A percentile compares a stretch with the other conserved stretches of the same genome.
Evolutionary conservation across 805 yeast genomes (phyloP).

Genomic region (Pichia scutulata): DNA sequence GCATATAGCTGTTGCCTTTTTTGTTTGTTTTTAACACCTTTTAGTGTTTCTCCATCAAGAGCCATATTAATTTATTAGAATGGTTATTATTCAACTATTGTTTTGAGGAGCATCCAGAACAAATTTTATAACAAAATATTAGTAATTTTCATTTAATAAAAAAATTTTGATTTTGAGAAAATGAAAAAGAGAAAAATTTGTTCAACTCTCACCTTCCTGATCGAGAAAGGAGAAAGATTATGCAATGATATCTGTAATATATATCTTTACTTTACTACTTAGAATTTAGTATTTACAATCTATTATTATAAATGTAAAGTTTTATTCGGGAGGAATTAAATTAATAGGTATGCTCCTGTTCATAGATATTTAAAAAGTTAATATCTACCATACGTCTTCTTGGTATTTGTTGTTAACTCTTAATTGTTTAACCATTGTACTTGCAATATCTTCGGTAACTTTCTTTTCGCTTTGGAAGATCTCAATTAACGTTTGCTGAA

Average conservation of each 20-base stretch:
- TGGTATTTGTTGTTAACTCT: constrained; percentile 85
- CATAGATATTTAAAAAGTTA: background rate
- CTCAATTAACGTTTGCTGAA: constrained; percentile 57
- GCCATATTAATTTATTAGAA: too few species aligned
- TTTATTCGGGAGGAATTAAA: background rate
- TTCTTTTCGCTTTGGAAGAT: constrained; percentile 58
- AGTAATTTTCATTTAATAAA: background rate
- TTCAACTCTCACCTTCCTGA: background rate
- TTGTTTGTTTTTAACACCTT: constrained; percentile 62
- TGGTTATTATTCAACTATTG: too few species aligned
- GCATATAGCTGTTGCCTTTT: constrained; percentile 74
- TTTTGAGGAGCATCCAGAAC: too few species aligned
- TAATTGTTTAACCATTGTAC: constrained; percentile 67
- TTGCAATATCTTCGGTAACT: constrained; percentile 60
- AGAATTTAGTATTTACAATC: background rate
- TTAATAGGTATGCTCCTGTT: background rate
- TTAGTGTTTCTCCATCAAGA: constrained; percentile 28
- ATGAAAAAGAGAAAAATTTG: background rate
- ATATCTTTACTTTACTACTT: too few species aligned
- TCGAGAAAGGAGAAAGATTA: too few species aligned
- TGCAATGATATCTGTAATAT: background rate
- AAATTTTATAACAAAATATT: too few species aligned
- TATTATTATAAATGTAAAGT: background rate
- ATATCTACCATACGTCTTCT: constrained; percentile 86
- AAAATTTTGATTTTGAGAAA: background rate